Evolutionary conservation across 2,329 filamentous ascomycete genomes (phyloP), one percentile per base, ranked within the genome.

Genomic region (Sporothrix dimorphospora): DNA sequence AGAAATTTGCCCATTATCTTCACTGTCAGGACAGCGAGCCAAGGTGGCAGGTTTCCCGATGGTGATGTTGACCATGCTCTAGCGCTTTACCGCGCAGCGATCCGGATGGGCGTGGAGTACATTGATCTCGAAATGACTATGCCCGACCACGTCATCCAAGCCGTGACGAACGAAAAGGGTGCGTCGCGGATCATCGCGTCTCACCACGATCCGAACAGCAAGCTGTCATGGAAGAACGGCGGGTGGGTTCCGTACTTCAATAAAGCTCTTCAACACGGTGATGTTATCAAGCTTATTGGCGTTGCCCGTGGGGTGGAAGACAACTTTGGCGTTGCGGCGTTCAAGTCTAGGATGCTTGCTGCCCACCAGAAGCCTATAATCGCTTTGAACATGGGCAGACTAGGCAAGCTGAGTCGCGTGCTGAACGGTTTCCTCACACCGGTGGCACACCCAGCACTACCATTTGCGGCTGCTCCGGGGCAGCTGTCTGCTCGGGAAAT

Each of bases 391-490:
- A 98, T 99, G 95, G 94, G 95, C 40, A 85, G 89, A 65, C 85
- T 88, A 34, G 96, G 96, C 66, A 96, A 97, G 82, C 87, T 98
- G 55, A 97, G 94, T 78, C 91, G 96, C 45, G 91, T 99, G 59
- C 84, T 97, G 72, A 99, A 99, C 81, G 86, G 88, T 40, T 98
- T 98, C 84, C 89, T 99, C 84, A 98, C 96, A 0, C 96, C 96
- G 0, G 96, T 99, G 16, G 94, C 94, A 3, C 96, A 98, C 80
- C 92, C 94, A 1, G 88, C 87, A 14, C 85, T 98, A n/a, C 94
- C 95, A 0, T 94, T 94, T 82, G 96, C 96, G 79, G 95, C 96
- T 51, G 96, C 96, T 0, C 95, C 96, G 4, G 96, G 96, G 1
- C 96, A 99, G 79, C 87, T 99, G 68, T 97, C 94, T 4, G 94